Evolutionary conservation across 2,329 filamentous ascomycete genomes (phyloP).

Genomic region (Apiospora sp.): DNA sequence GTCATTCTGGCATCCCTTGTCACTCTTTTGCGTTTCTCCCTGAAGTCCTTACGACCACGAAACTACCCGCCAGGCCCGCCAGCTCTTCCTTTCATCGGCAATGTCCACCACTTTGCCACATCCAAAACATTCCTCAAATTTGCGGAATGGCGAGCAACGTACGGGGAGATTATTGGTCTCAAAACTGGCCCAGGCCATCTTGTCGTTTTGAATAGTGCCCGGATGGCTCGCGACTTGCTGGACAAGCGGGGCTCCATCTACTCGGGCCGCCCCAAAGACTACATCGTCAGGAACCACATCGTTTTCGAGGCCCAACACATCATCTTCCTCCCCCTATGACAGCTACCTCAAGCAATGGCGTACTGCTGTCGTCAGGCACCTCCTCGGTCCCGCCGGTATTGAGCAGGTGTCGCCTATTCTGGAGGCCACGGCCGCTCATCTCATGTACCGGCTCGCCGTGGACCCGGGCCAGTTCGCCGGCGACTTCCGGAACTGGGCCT

Average conservation of each 20-base stretch:
- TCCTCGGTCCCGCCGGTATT: conserved; percentile 16
- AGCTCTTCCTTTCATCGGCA: conserved; percentile 25
- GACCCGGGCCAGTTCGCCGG: conserved; percentile 21
- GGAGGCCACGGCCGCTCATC: conserved; percentile 24
- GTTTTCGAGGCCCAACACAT: conserved; percentile 25
- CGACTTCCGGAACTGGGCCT: conserved; percentile 25
- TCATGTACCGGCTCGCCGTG: conserved; percentile 24
- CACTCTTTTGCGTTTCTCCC: conserved; percentile 23
- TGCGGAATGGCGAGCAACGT: conserved; percentile 19
- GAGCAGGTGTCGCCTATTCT: conserved; percentile 26
- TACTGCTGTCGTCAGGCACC: background rate
- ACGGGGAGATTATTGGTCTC: conserved; percentile 30
- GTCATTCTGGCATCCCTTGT: background rate
- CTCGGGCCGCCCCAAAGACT: conserved; percentile 26
- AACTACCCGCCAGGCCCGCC: conserved; percentile 26
- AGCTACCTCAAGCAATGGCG: conserved; percentile 26
- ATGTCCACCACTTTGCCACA: conserved; percentile 25
- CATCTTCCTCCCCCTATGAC: conserved; percentile 24
- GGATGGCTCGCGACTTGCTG: conserved; percentile 27
- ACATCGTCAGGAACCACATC: conserved; percentile 26
- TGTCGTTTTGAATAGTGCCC: conserved; percentile 28
- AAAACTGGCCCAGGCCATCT: conserved; percentile 28
- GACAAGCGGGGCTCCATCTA: conserved; percentile 28
- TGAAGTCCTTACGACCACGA: conserved; percentile 20
- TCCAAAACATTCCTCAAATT: conserved; percentile 27